These are phyloP conservation scores for Viridothelium virens DNA, from an alignment of 495 filamentous ascomycete species.

Conservation along the genomic window DNA sequence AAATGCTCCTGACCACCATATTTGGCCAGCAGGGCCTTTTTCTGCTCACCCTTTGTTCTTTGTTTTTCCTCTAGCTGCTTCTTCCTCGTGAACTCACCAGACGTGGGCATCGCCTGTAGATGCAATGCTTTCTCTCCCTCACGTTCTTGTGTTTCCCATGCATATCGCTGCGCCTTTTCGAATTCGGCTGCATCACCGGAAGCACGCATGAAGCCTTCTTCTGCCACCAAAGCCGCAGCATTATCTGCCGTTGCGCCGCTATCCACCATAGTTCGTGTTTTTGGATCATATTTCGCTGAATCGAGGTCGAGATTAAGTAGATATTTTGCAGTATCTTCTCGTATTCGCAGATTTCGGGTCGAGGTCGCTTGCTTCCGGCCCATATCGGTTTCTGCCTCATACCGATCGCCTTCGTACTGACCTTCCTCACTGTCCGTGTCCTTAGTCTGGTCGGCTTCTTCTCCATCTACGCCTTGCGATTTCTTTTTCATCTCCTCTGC, in stretches of 20 bases:
- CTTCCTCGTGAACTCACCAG: slow-evolving; percentile 73
- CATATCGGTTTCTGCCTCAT: slow-evolving; percentile 97
- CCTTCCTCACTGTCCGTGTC: slow-evolving; percentile 39
- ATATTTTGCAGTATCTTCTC: slow-evolving; percentile 99
- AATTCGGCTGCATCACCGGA: slow-evolving; percentile 95
- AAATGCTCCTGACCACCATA: slow-evolving; percentile 71
- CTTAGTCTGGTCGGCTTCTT: slow-evolving; percentile 25
- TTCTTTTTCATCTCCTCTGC: slow-evolving; percentile 70
- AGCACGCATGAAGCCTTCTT: slow-evolving; percentile 85
- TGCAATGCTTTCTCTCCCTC: slow-evolving; percentile 66
- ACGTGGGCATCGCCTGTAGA: slow-evolving; percentile 92
- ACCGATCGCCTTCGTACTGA: slow-evolving; percentile 62
- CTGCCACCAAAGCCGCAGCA: slow-evolving; percentile 80
- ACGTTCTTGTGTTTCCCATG: slow-evolving; percentile 90
- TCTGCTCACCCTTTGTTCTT: slow-evolving; percentile 56
- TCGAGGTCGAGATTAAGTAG: slow-evolving; percentile 89
- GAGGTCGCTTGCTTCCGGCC: slow-evolving; percentile 79
- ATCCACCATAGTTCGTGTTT: slow-evolving; percentile 90
- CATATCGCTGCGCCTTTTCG: slow-evolving; percentile 77
- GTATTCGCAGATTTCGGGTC: slow-evolving; percentile 82
- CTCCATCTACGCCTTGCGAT: slow-evolving; percentile 38
- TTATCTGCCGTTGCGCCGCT: slow-evolving; percentile 74
- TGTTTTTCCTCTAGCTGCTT: slow-evolving; percentile 66
- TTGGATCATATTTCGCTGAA: slow-evolving; percentile 96
- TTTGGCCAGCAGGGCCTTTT: slow-evolving; percentile 68